Base-by-base conservation (phyloP, 2,329 filamentous ascomycete species). In the Aspergillus glaucus region DNA sequence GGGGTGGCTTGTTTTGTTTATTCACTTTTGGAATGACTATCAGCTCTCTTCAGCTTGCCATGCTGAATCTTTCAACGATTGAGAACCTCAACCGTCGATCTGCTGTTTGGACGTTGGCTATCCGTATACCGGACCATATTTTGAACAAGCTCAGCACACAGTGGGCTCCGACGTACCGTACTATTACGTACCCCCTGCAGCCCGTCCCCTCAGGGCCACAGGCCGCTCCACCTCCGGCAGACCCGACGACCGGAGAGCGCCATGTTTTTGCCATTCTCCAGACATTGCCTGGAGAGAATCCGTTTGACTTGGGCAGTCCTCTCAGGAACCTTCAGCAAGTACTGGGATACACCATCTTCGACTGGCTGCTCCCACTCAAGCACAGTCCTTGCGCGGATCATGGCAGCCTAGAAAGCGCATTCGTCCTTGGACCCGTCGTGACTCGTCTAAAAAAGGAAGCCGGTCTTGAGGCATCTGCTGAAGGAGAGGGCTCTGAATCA, bases 311-410 rank as follows among this genome's bases (percentile, higher is more conserved):
- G 1, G 88, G 87, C 2, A 72, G 66, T 26, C 70, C 71, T 7
- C 75, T 79, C 53, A 70, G 75, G 24, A 97, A 97, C 62, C 85
- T 90, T 71, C 80, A 82, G 55, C 79, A 85, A 12, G 81, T 96
- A 21, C 89, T 98, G 84, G 92, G 92, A 0, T 70, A 78, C 43
- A 79, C 71, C 17, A 55, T 83, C 2, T 52, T 85, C 12, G 87
- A 95, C 51, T 97, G 91, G 91, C 62, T 95, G 10, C 69, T 95
- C 1, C 92, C 92, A 0, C 65, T 95, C 30, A 81, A 76, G 49
- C 77, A 80, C 50, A 89, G 87, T 4, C 92, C 92, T 0, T 92
- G 87, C 65, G 78, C 78, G 45, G 78, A 80, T 46, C 86, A 91
- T 58, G 81, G 82, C 43, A 78, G 75, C 55, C 74, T 75, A 50